Evolutionary conservation across 176 grass and related monocot genomes (phyloP).

Genomic region (Musa beccarii): DNA sequence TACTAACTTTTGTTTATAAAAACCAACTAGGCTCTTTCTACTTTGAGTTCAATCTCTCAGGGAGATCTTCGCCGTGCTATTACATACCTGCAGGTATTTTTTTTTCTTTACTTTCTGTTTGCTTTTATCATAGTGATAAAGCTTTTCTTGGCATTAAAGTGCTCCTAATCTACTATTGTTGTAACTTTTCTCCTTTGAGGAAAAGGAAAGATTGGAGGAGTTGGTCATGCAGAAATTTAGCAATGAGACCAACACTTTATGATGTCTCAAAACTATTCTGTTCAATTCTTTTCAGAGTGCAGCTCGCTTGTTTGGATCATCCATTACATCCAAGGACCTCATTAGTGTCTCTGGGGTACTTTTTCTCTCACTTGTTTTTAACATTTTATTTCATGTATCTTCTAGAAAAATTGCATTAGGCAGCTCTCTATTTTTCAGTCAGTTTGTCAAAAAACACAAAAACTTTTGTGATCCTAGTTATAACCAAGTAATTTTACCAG

Average conservation of each 20-base stretch:
- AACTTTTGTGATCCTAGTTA: no score
- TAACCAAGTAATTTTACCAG: no score
- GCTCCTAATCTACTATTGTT: background rate
- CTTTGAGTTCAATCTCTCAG: slow-evolving; percentile 81
- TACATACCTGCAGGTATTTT: slow-evolving; percentile 84
- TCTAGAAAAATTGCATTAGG: background rate
- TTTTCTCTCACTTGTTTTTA: slow-evolving; percentile 14
- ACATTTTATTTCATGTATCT: slow-evolving; percentile 17
- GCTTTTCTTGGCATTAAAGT: no score
- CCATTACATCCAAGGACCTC: slow-evolving; percentile 71
- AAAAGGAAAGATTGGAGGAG: background rate
- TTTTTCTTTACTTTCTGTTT: slow-evolving; percentile 6
- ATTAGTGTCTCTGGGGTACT: slow-evolving; percentile 97
- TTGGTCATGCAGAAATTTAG: slow-evolving; percentile 3
- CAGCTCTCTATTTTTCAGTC: no score
- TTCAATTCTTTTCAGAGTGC: slow-evolving; percentile 51
- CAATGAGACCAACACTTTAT: no score
- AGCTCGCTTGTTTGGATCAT: slow-evolving; percentile 85
- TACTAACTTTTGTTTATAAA: slow-evolving; percentile 31
- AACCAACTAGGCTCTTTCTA: slow-evolving; percentile 56
- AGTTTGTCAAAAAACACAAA: no score
- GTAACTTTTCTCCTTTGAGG: background rate
- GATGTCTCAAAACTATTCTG: background rate
- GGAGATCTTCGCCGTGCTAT: slow-evolving; percentile 97
- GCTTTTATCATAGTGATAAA: background rate